Evolutionary conservation across 2,329 filamentous ascomycete genomes (phyloP).

Genomic region (Fusarium sp.): DNA sequence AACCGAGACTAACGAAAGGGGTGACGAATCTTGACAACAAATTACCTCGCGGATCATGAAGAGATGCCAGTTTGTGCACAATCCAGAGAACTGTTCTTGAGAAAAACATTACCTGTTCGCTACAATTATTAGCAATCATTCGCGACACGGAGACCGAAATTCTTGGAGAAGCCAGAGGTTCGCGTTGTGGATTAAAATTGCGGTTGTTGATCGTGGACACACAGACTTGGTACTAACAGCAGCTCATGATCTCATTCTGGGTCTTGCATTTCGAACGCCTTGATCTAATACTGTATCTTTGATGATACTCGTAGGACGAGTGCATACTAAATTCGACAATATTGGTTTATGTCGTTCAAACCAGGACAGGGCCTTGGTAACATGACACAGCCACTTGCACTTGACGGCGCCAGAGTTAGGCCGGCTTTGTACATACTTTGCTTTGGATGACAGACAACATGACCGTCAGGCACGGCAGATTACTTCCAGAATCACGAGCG

Average conservation of each 20-base stretch:
- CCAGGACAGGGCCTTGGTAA: slow-evolving; percentile 13
- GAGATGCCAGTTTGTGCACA: background rate
- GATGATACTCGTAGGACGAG: background rate
- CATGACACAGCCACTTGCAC: slow-evolving; percentile 17
- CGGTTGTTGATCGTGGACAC: slow-evolving; percentile 1
- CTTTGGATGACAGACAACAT: background rate
- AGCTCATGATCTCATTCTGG: slow-evolving; percentile 13
- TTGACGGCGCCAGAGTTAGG: slow-evolving; percentile 21
- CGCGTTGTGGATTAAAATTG: slow-evolving; percentile 1
- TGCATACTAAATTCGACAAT: background rate
- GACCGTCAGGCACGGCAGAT: slow-evolving; percentile 5
- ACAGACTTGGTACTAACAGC: background rate
- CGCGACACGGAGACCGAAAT: background rate
- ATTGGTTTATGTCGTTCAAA: slow-evolving; percentile 3
- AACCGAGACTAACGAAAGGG: background rate
- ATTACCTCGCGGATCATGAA: background rate
- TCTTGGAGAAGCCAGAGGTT: slow-evolving; percentile 1
- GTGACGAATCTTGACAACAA: slow-evolving; percentile 8
- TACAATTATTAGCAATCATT: background rate
- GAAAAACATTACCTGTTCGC: background rate
- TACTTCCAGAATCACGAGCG: slow-evolving; percentile 19
- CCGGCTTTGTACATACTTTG: slow-evolving; percentile 10
- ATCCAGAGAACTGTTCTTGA: background rate
- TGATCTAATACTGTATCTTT: background rate
- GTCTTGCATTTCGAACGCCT: background rate